Conservation (phyloP, 2,329 filamentous ascomycete species). For the Cladophialophora chaetospira region DNA sequence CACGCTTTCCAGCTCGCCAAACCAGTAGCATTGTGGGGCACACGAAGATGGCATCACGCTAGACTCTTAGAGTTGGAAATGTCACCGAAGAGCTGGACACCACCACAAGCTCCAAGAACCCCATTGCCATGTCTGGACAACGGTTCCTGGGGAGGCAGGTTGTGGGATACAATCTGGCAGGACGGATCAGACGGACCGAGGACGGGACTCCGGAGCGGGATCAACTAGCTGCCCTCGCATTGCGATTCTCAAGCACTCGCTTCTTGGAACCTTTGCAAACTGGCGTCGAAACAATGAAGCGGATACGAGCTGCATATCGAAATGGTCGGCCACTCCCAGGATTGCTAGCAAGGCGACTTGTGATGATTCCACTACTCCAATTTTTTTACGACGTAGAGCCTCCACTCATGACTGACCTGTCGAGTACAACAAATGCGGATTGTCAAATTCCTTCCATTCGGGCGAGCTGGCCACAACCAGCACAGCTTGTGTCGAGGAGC, state of each 20-base stretch:
- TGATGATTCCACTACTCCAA: not conserved
- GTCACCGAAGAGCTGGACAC: too few relatives aligned
- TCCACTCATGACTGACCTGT: too few relatives aligned
- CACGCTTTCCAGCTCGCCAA: not conserved
- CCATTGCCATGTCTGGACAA: constrained; percentile 1
- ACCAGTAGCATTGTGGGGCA: not conserved
- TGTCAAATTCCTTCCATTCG: not conserved
- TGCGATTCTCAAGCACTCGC: not conserved
- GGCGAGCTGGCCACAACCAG: not conserved
- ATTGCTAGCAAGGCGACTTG: not conserved
- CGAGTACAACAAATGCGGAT: too few relatives aligned
- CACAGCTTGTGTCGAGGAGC: not conserved
- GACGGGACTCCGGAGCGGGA: constrained; percentile 1
- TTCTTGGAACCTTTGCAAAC: not conserved
- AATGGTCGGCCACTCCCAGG: not conserved
- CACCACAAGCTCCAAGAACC: not conserved
- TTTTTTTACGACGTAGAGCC: not conserved
- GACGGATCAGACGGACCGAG: not conserved
- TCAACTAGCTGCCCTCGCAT: not conserved
- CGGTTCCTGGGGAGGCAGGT: not conserved
- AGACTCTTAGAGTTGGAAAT: too few relatives aligned
- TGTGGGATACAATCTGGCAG: not conserved
- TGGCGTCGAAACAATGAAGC: not conserved
- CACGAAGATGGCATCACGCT: too few relatives aligned
- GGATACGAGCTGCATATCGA: not conserved